phyloP scores from a whole-genome alignment of 2,329 filamentous ascomycete genomes.

The Parascedosporium putredinis region DNA sequence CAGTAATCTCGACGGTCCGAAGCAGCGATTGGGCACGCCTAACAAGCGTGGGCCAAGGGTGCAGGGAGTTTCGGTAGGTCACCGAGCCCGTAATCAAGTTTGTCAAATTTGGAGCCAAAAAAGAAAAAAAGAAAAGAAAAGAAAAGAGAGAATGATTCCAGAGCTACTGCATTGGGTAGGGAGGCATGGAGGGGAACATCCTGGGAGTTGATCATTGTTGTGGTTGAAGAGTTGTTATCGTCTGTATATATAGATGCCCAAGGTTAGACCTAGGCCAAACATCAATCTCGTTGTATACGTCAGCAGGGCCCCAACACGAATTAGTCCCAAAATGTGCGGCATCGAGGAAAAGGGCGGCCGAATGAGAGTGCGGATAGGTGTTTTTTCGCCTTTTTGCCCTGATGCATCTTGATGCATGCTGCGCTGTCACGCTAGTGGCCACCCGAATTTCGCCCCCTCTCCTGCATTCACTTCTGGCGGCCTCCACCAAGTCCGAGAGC shows the following conservation, averaged over 20 bases:
- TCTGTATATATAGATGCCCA: not conserved
- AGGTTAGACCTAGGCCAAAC: not conserved
- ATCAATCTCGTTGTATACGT: not conserved
- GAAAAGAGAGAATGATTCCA: not conserved
- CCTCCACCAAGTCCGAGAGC: not conserved
- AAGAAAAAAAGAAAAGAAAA: too few species aligned
- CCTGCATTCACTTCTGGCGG: not conserved
- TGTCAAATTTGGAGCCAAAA: too few species aligned
- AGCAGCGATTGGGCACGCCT: not conserved
- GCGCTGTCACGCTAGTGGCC: not conserved
- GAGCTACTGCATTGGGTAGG: not conserved
- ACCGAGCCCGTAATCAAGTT: not conserved
- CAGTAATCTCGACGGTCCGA: not conserved
- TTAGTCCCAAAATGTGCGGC: not conserved
- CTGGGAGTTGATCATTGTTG: not conserved
- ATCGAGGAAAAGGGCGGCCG: not conserved
- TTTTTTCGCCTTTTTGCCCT: not conserved
- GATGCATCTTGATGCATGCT: slow-evolving; percentile 3
- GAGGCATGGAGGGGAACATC: not conserved
- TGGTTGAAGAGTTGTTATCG: not conserved
- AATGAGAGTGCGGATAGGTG: not conserved
- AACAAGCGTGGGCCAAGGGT: not conserved
- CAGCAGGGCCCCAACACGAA: too few species aligned
- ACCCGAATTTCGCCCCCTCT: not conserved
- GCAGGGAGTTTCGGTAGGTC: not conserved